Evolutionary conservation across 2,329 filamentous ascomycete species (phyloP).

Genomic region (Albifimbria verrucaria): DNA sequence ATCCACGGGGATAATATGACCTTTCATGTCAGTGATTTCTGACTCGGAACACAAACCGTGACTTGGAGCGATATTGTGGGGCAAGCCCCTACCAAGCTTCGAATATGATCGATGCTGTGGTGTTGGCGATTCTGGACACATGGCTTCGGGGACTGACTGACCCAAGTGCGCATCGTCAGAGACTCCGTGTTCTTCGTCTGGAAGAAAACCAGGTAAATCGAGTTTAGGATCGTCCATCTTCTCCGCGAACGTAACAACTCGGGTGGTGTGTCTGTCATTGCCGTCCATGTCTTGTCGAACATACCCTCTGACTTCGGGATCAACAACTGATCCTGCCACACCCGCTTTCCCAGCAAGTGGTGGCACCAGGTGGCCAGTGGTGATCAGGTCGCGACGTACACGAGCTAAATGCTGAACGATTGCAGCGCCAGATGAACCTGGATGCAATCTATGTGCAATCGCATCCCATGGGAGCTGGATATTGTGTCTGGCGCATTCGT

Average conservation of each 20-base stretch:
- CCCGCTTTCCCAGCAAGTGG: conserved; percentile 25
- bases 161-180: too few species aligned
- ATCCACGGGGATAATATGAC: background rate
- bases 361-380: conserved; percentile 40
- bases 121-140: background rate
- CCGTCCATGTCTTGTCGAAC: conserved; percentile 22
- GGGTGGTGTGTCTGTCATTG: conserved; percentile 20
- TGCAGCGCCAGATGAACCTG: conserved; percentile 36
- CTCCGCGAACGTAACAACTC: conserved; percentile 29
- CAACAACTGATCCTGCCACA: conserved; percentile 12
- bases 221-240: conserved; percentile 22
- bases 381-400: conserved; percentile 28
- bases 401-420: conserved; percentile 34
- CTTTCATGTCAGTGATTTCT: too few species aligned
- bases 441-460: conserved; percentile 37
- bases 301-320: conserved; percentile 28
- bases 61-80: too few species aligned
- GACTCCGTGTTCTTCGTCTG: conserved; percentile 11
- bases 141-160: background rate
- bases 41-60: too few species aligned
- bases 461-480: conserved; percentile 35
- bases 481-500: conserved; percentile 31
- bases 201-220: conserved; percentile 8
- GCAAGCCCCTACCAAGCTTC: too few species aligned
- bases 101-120: background rate